These are phyloP conservation scores for Anisodus tanguticus DNA, from an alignment of 257 asterid species.

Conservation along the genomic window DNA sequence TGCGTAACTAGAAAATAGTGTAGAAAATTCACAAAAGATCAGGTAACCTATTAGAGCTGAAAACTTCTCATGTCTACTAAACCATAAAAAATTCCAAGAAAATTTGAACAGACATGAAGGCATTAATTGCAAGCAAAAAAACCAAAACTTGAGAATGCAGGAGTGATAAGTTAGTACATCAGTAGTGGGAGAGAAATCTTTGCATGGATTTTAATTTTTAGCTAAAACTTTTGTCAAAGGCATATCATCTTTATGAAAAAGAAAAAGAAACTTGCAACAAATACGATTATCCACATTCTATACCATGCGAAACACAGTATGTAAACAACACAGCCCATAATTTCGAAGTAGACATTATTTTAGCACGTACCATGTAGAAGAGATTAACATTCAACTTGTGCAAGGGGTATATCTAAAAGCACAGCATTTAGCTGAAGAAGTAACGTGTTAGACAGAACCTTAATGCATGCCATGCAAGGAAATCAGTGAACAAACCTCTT, in stretches of 20 bases:
- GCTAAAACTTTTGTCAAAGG: background rate
- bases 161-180: background rate
- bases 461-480: background rate
- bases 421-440: constrained; percentile 7
- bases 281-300: background rate
- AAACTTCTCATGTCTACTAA: background rate
- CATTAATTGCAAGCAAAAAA: background rate
- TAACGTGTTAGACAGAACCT: background rate
- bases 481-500: constrained; percentile 63
- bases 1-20: background rate
- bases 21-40: background rate
- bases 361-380: background rate
- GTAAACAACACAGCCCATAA: background rate
- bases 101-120: background rate
- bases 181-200: background rate
- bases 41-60: background rate
- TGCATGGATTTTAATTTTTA: background rate
- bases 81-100: background rate
- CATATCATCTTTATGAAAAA: background rate
- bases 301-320: background rate
- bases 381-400: background rate
- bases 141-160: background rate
- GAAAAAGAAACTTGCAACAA: background rate
- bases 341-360: background rate
- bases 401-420: background rate